phyloP scores from a whole-genome alignment of 2,329 filamentous ascomycete species.

The Talaromyces sp. region DNA sequence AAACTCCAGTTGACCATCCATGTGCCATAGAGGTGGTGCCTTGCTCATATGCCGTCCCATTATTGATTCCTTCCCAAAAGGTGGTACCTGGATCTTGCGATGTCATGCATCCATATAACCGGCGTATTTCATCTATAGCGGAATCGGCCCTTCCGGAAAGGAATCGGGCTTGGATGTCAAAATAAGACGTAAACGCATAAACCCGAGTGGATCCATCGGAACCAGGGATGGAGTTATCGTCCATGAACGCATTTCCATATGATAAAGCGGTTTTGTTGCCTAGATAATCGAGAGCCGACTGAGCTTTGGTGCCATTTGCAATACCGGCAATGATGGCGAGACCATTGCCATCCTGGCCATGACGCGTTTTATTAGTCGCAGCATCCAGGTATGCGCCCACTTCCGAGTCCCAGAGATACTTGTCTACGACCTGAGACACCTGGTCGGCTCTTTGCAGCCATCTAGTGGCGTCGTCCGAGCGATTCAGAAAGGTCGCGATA shows the following conservation, averaged over 20 bases:
- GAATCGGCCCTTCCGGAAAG: conserved; percentile 26
- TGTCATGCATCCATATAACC: conserved; percentile 51
- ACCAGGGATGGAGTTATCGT: conserved; percentile 36
- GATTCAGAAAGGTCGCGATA: conserved; percentile 1
- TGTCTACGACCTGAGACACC: conserved; percentile 5
- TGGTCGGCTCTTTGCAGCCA: conserved; percentile 11
- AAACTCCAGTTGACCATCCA: conserved; percentile 50
- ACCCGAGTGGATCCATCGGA: conserved; percentile 42
- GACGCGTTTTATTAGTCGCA: conserved; percentile 7
- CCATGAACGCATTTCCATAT: conserved; percentile 53
- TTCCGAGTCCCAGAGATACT: conserved; percentile 13
- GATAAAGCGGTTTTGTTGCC: conserved; percentile 27
- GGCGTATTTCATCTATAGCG: conserved; percentile 43
- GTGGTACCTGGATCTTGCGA: conserved; percentile 44
- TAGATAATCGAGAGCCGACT: conserved; percentile 35
- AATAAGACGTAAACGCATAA: conserved; percentile 52
- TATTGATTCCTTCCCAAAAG: conserved; percentile 48
- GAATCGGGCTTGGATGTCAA: conserved; percentile 51
- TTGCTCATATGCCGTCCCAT: conserved; percentile 42
- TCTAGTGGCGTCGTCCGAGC: neutral
- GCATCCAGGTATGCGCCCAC: conserved; percentile 14
- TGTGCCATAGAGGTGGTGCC: conserved; percentile 50
- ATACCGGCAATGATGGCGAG: conserved; percentile 23
- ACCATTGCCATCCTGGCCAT: conserved; percentile 16
- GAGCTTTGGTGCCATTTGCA: conserved; percentile 19